Percentiles rank a stretch among this genome's conserved stretches.
These are phyloP conservation scores for Cercophora samala DNA, from an alignment of 495 filamentous ascomycete species.

Conservation along the genomic window DNA sequence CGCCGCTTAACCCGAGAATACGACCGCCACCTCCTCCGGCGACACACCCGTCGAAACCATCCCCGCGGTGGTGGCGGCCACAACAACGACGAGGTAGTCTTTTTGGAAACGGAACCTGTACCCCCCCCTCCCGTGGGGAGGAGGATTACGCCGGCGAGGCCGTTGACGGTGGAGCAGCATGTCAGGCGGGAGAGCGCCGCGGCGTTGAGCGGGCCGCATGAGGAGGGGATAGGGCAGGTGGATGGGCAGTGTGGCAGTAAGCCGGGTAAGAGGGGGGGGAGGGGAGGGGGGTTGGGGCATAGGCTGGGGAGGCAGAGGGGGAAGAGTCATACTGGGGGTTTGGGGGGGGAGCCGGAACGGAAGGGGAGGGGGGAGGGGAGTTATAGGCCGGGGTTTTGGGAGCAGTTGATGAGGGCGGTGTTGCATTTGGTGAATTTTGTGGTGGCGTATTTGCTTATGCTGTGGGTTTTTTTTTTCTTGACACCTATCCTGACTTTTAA, in stretches of 20 bases:
- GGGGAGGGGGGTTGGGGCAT: too few species aligned
- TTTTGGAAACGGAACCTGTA: background rate
- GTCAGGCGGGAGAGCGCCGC: background rate
- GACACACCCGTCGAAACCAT: background rate
- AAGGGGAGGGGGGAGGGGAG: background rate
- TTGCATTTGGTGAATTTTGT: slow-evolving; percentile 1
- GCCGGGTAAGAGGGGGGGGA: too few species aligned
- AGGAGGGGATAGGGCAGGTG: background rate
- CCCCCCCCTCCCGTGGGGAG: background rate
- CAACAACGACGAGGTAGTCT: background rate
- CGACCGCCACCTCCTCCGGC: slow-evolving; percentile 3
- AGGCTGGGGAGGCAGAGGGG: background rate
- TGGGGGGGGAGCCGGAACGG: background rate
- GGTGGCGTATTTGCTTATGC: slow-evolving; percentile 8
- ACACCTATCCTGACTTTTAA: too few species aligned
- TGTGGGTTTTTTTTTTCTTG: background rate
- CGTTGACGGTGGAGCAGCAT: background rate
- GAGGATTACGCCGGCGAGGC: background rate
- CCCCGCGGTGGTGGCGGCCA: too few species aligned
- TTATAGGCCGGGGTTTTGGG: background rate
- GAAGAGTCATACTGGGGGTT: background rate
- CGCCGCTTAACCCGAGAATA: slow-evolving; percentile 2
- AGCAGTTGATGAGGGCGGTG: background rate
- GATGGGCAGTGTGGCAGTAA: background rate
- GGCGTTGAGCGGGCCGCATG: too few species aligned